Conservation (phyloP, 345 rosid species). For the Arabidopsis arenosa region DNA sequence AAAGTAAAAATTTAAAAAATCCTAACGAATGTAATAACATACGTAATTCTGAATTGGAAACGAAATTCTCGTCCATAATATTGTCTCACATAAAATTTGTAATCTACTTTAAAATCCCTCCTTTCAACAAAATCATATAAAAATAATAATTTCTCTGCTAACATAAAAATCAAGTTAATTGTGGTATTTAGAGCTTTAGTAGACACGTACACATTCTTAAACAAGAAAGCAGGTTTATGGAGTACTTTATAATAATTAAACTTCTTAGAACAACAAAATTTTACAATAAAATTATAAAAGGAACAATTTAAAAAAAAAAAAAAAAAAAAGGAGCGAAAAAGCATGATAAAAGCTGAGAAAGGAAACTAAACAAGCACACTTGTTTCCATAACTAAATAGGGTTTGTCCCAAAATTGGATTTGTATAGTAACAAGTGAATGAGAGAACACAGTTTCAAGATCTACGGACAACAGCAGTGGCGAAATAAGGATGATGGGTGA, state of each 20-base stretch:
- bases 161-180: too few relatives aligned
- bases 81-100: too few relatives aligned
- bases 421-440: slow-evolving; percentile 1
- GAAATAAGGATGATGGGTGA: slow-evolving; percentile 84
- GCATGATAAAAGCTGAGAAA: neutral
- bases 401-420: slow-evolving; percentile 2
- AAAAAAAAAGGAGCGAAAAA: neutral
- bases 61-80: too few relatives aligned
- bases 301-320: neutral
- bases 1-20: too few relatives aligned
- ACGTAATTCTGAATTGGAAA: too few relatives aligned
- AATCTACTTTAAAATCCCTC: too few relatives aligned
- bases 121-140: too few relatives aligned
- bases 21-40: too few relatives aligned
- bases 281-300: neutral
- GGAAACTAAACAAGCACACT: neutral
- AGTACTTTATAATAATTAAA: neutral
- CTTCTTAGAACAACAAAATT: slow-evolving; percentile 23
- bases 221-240: too few relatives aligned
- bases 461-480: slow-evolving; percentile 90
- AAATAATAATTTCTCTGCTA: too few relatives aligned
- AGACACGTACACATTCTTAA: too few relatives aligned
- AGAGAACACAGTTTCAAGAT: slow-evolving; percentile 54
- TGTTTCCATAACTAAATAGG: slow-evolving; percentile 1
- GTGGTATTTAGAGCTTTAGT: too few relatives aligned